Evolutionary conservation across 192 early-diverging fungal genomes (phyloP).

Genomic region (Coemansia sp.): DNA sequence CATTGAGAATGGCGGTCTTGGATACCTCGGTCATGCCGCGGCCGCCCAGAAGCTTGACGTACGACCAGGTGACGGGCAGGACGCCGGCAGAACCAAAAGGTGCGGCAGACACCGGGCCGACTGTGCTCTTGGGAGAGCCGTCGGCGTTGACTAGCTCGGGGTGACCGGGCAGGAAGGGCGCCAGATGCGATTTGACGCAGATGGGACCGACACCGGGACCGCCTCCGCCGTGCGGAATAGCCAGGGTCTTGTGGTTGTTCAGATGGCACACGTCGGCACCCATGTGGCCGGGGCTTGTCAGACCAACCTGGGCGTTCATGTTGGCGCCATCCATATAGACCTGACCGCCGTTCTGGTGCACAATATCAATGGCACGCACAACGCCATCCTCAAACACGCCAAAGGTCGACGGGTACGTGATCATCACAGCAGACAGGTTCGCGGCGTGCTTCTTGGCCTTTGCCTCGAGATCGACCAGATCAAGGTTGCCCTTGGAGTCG

Average conservation of each 20-base stretch:
- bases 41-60: conserved; percentile 98
- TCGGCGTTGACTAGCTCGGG: conserved; percentile 77
- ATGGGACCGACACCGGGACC: conserved; percentile 98
- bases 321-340: conserved; percentile 99
- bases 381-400: conserved; percentile 97
- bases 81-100: conserved; percentile 96
- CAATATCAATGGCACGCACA: conserved; percentile 83
- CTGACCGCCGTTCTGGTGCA: conserved; percentile 94
- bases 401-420: conserved; percentile 99
- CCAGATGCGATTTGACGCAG: conserved; percentile 88
- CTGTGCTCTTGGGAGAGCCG: conserved; percentile 62
- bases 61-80: conserved; percentile 98
- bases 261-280: conserved; percentile 99
- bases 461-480: conserved; percentile 83
- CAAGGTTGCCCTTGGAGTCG: conserved; percentile 88
- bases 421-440: conserved; percentile 91
- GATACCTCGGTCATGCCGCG: conserved; percentile 87
- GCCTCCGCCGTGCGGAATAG: conserved; percentile 98
- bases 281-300: conserved; percentile 87
- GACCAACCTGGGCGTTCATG: conserved; percentile 87
- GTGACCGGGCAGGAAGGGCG: conserved; percentile 91
- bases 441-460: conserved; percentile 91
- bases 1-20: conserved; percentile 90
- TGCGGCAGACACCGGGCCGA: conserved; percentile 94
- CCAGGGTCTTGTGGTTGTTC: conserved; percentile 99